A percentile compares a stretch with the other conserved stretches of the same genome.
phyloP scores from a whole-genome alignment of 345 rosid genomes.

The Pistacia atlantica region DNA sequence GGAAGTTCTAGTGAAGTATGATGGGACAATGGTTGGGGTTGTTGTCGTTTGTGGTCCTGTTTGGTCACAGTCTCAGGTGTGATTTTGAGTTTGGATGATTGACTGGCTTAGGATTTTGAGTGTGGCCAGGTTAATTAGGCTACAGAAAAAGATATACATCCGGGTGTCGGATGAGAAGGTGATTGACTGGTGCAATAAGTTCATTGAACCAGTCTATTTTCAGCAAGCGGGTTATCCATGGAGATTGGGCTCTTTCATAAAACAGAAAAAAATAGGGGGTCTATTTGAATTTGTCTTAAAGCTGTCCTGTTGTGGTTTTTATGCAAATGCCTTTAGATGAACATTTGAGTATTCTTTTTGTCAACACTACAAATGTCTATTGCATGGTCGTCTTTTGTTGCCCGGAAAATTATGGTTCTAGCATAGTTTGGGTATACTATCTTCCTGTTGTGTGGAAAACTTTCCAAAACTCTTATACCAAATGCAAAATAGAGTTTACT shows the following conservation, averaged over 20 bases:
- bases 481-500: not conserved
- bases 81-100: slow-evolving; percentile 23
- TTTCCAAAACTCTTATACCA: slow-evolving; percentile 2
- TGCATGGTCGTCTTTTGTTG: not conserved
- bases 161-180: slow-evolving; percentile 21
- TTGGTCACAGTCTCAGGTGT: slow-evolving; percentile 24
- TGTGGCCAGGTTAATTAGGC: slow-evolving; percentile 2
- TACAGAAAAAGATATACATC: slow-evolving; percentile 4
- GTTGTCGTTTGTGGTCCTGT: slow-evolving; percentile 28
- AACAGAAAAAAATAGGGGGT: slow-evolving; percentile 6
- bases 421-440: not conserved
- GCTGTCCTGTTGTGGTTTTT: slow-evolving; percentile 7
- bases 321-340: slow-evolving; percentile 16
- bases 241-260: slow-evolving; percentile 17
- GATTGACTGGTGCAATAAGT: slow-evolving; percentile 23
- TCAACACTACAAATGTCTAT: not conserved
- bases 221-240: not conserved
- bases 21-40: slow-evolving; percentile 21
- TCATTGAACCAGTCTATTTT: slow-evolving; percentile 17
- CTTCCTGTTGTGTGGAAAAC: slow-evolving; percentile 4
- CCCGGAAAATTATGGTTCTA: not conserved
- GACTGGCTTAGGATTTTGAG: slow-evolving; percentile 23
- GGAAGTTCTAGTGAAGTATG: slow-evolving; percentile 22
- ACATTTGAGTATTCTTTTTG: slow-evolving; percentile 8
- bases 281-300: slow-evolving; percentile 12